These are phyloP conservation scores for Ascochyta viciae-villosae DNA, from an alignment of 2,329 filamentous ascomycete species.

Conservation along the genomic window DNA sequence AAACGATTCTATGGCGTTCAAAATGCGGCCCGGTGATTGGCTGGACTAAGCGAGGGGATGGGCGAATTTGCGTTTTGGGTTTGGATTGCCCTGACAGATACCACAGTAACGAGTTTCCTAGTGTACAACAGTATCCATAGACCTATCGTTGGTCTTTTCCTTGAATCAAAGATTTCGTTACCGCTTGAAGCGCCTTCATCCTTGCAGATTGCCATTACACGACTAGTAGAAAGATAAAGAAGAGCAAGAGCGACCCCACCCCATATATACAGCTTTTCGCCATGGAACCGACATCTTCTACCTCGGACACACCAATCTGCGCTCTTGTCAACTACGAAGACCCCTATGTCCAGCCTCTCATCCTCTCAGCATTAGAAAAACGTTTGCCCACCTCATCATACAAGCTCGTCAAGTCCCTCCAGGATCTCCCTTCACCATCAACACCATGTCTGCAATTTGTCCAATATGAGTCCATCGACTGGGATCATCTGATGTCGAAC, in stretches of 20 bases:
- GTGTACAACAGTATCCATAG: constrained; percentile 20
- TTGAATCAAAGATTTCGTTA: constrained; percentile 5
- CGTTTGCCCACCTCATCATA: constrained; percentile 64
- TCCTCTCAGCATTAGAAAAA: constrained; percentile 73
- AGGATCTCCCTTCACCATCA: constrained; percentile 55
- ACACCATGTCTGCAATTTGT: constrained; percentile 75
- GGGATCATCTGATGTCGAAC: constrained; percentile 72
- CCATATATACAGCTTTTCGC: neutral
- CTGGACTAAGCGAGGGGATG: constrained; percentile 38
- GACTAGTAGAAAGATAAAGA: neutral
- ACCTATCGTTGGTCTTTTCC: constrained; percentile 12
- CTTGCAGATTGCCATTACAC: neutral
- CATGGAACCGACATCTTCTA: constrained; percentile 19
- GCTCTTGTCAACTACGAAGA: constrained; percentile 86
- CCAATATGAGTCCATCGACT: constrained; percentile 87
- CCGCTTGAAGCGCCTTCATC: neutral
- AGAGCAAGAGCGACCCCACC: neutral
- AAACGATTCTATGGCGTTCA: constrained; percentile 28
- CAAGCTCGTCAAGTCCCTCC: constrained; percentile 61
- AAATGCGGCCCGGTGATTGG: constrained; percentile 36
- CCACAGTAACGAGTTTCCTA: constrained; percentile 24
- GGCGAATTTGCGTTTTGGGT: constrained; percentile 21
- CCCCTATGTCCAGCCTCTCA: constrained; percentile 84
- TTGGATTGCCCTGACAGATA: constrained; percentile 20
- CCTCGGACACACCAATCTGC: constrained; percentile 58